phyloP scores from a whole-genome alignment of 306 rosid genomes.

The Luffa aegyptiaca region DNA sequence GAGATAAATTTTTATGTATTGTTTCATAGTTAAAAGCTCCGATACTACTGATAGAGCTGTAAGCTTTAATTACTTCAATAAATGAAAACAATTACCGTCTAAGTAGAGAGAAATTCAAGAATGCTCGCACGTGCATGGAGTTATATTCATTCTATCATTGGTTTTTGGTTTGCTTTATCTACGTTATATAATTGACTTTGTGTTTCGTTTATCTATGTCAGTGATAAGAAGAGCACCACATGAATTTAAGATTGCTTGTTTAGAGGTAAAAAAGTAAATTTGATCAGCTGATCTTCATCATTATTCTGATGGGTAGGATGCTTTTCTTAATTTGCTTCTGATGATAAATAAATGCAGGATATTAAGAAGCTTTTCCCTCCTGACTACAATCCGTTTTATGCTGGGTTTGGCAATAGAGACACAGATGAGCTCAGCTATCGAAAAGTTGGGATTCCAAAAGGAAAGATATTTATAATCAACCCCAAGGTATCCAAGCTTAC shows the following conservation, averaged over 20 bases:
- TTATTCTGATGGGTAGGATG: neutral
- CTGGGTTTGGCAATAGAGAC: constrained; percentile 94
- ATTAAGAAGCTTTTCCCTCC: constrained; percentile 80
- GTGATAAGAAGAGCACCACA: constrained; percentile 99
- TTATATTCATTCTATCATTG: neutral
- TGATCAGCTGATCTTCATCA: neutral
- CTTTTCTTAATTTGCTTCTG: neutral
- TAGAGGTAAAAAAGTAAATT: constrained; percentile 49
- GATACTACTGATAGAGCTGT: neutral
- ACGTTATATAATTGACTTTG: neutral
- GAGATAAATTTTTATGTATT: neutral
- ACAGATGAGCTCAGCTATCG: constrained; percentile 93
- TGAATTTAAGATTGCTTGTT: constrained; percentile 95
- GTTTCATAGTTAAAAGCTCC: neutral
- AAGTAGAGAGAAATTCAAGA: neutral
- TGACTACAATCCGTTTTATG: constrained; percentile 94
- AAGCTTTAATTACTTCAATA: neutral
- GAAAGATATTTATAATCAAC: constrained; percentile 90
- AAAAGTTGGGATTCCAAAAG: constrained; percentile 95
- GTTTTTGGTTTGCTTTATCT: neutral
- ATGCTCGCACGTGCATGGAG: neutral
- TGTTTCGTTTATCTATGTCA: constrained; percentile 15
- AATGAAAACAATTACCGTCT: neutral
- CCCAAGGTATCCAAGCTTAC: constrained; percentile 57
- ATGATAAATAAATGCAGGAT: constrained; percentile 40